Evolutionary conservation across 2,329 filamentous ascomycete species (phyloP).

Genomic region (Penicillium paneum): DNA sequence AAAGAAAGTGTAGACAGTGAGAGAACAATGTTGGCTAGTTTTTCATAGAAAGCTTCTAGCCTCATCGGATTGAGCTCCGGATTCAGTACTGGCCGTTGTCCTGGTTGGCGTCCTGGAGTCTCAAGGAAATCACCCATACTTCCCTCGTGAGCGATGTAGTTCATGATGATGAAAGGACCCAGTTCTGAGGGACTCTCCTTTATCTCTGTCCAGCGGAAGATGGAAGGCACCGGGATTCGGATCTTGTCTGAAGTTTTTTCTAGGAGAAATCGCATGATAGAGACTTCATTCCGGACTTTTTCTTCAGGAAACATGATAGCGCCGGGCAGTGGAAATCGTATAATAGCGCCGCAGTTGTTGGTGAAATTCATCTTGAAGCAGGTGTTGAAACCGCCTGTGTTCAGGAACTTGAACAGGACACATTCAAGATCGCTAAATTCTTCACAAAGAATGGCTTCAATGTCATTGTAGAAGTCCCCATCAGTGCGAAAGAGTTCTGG

Average conservation of each 20-base stretch:
- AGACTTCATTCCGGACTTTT: slow-evolving; percentile 33
- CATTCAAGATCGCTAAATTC: no score
- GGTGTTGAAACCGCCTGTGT: no score
- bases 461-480: no score
- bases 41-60: slow-evolving; percentile 28
- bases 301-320: slow-evolving; percentile 28
- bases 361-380: no score
- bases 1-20: neutral
- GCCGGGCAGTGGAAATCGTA: slow-evolving; percentile 21
- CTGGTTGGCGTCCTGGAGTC: neutral
- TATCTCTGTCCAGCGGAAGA: neutral
- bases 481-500: no score
- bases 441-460: no score
- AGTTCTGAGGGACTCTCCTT: slow-evolving; percentile 14
- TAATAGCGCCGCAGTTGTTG: slow-evolving; percentile 6
- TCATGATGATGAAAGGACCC: slow-evolving; percentile 38
- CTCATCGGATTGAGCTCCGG: slow-evolving; percentile 29
- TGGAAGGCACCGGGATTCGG: slow-evolving; percentile 6
- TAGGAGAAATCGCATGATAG: slow-evolving; percentile 16
- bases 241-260: slow-evolving; percentile 8
- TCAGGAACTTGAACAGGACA: no score
- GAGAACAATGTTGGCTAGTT: neutral
- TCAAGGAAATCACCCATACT: slow-evolving; percentile 6
- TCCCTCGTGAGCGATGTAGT: slow-evolving; percentile 18
- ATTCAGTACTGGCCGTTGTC: slow-evolving; percentile 18